Evolutionary conservation across 1,139 yeast genomes (phyloP).

Genomic region (Lodderomyces parapsilosis): DNA sequence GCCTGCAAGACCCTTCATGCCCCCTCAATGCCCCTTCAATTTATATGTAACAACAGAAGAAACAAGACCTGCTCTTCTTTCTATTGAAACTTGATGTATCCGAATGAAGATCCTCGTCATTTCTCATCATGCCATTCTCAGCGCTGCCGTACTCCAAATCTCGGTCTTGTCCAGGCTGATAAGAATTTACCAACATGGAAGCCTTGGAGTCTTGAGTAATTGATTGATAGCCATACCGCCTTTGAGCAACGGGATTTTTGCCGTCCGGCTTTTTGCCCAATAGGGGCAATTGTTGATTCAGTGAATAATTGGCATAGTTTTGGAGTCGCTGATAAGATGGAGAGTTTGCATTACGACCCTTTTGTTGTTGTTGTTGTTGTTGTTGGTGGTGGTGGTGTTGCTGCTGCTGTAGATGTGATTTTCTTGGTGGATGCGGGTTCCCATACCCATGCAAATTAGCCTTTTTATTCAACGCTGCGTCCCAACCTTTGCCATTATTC

Average conservation of each 20-base stretch:
- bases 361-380: conserved; percentile 5
- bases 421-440: conserved; percentile 59
- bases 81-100: conserved; percentile 37
- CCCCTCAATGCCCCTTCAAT: too few relatives aligned
- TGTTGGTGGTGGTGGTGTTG: conserved; percentile 11
- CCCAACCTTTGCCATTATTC: conserved; percentile 84
- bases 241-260: conserved; percentile 9
- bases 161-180: background rate
- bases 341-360: background rate
- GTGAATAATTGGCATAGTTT: background rate
- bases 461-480: conserved; percentile 71
- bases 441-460: conserved; percentile 83
- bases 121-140: conserved; percentile 30
- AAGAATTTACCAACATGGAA: conserved; percentile 1
- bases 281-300: conserved; percentile 9
- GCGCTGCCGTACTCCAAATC: background rate
- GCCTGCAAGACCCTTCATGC: too few relatives aligned
- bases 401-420: conserved; percentile 5
- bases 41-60: conserved; percentile 7
- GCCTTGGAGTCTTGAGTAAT: conserved; percentile 18
- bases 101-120: conserved; percentile 40
- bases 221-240: conserved; percentile 26
- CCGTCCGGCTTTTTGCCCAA: conserved; percentile 7
- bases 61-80: conserved; percentile 14
- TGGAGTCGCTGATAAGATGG: background rate